Conservation (phyloP, 495 filamentous ascomycete genomes). For the Podospora bellae-mahoneyi region DNA sequence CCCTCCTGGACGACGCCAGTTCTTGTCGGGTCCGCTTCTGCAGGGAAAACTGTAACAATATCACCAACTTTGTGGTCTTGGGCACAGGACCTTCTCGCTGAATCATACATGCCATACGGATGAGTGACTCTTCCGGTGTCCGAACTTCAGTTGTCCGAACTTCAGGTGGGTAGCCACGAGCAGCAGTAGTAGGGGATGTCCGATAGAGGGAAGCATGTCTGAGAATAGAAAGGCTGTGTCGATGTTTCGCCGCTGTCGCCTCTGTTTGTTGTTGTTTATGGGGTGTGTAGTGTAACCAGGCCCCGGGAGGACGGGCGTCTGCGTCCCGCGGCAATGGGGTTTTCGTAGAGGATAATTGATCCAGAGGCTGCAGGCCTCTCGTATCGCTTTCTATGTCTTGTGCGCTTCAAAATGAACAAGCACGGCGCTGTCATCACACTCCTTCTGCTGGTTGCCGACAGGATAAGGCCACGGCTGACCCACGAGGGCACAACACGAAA, state of each 20-base stretch:
- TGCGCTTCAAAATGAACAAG: neutral
- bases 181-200: neutral
- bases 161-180: neutral
- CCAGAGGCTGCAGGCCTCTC: neutral
- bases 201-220: neutral
- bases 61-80: constrained; percentile 30
- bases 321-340: neutral
- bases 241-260: constrained; percentile 4
- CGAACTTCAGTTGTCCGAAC: neutral
- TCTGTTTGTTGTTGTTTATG: neutral
- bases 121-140: neutral
- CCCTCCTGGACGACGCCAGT: neutral
- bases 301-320: constrained; percentile 2
- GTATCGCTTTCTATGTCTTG: neutral
- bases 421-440: neutral
- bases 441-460: constrained; percentile 3
- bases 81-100: constrained; percentile 19
- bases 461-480: neutral
- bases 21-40: neutral
- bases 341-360: neutral
- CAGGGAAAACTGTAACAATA: constrained; percentile 24
- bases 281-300: neutral
- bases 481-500: neutral
- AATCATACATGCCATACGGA: neutral
- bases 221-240: neutral